A percentile compares a stretch with the other conserved stretches of the same genome.
Conservation (phyloP, 2,329 filamentous ascomycete species). For the Fusarium nurragi region DNA sequence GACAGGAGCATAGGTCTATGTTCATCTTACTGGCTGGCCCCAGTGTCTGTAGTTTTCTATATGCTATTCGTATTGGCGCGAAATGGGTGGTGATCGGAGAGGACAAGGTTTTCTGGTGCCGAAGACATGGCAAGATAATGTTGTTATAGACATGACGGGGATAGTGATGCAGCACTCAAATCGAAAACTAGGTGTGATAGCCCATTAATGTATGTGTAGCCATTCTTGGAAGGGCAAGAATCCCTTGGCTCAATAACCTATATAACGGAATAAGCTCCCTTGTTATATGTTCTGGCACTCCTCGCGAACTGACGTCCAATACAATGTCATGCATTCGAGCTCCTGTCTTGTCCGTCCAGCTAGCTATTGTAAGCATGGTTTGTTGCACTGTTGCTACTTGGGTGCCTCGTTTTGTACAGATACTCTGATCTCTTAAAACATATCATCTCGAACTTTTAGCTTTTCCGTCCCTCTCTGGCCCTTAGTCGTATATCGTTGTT, state of each 20-base stretch:
- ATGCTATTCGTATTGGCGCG: conserved; percentile 7
- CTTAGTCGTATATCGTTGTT: conserved; percentile 11
- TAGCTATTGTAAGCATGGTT: not conserved
- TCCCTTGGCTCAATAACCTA: not conserved
- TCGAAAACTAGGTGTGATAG: conserved; percentile 2
- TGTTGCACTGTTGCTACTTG: not conserved
- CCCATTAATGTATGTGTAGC: not conserved
- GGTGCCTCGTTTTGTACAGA: conserved; percentile 1
- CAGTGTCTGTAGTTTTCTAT: conserved; percentile 9
- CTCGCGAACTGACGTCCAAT: not conserved
- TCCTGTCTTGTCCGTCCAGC: not conserved
- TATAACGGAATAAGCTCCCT: not conserved
- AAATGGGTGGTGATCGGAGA: not conserved
- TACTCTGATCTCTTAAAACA: conserved; percentile 8
- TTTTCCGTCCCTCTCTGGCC: conserved; percentile 9
- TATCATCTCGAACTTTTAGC: conserved; percentile 26
- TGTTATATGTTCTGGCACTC: not conserved
- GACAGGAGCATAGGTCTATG: conserved; percentile 1
- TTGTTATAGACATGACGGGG: conserved; percentile 16
- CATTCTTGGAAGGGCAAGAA: not conserved
- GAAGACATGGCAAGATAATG: conserved; percentile 17
- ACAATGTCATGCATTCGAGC: not conserved
- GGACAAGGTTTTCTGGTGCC: not conserved
- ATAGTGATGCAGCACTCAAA: not conserved
- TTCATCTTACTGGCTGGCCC: conserved; percentile 11